Conservation (phyloP, 495 filamentous ascomycete species). For the Annulohypoxylon bovei region DNA sequence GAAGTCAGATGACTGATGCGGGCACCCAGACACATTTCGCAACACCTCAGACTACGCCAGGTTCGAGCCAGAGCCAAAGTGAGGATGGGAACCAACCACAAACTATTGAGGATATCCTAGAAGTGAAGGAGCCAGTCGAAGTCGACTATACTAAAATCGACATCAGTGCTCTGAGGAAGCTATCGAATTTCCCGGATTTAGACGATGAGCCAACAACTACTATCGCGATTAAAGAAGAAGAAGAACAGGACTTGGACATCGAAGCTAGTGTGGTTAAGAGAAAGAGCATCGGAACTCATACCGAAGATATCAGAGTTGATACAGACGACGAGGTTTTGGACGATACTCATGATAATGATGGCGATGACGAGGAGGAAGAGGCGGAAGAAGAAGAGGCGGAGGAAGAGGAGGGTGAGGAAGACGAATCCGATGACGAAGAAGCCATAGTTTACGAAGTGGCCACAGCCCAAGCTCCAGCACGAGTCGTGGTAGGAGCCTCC, state of each 20-base stretch:
- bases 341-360: conserved; percentile 41
- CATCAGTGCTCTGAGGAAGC: conserved; percentile 53
- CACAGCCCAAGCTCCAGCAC: conserved; percentile 56
- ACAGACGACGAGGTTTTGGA: conserved; percentile 47
- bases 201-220: conserved; percentile 35
- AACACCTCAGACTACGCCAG: conserved; percentile 58
- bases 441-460: conserved; percentile 64
- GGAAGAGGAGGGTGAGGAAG: conserved; percentile 53
- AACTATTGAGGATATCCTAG: conserved; percentile 48
- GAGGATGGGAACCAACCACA: conserved; percentile 54
- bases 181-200: conserved; percentile 45
- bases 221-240: conserved; percentile 33
- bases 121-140: conserved; percentile 56
- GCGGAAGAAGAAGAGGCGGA: conserved; percentile 54
- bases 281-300: conserved; percentile 11
- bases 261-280: conserved; percentile 20
- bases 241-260: conserved; percentile 46
- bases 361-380: conserved; percentile 56
- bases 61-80: conserved; percentile 56
- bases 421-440: conserved; percentile 57
- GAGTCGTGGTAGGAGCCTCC: conserved; percentile 62
- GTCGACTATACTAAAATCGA: conserved; percentile 66
- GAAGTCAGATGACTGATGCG: conserved; percentile 69
- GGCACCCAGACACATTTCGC: conserved; percentile 64
- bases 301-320: conserved; percentile 1